A percentile compares a stretch with the other conserved stretches of the same genome.
Evolutionary conservation across 1,284 basidiomycete species (phyloP).

Genomic region (Thelephora terrestris): DNA sequence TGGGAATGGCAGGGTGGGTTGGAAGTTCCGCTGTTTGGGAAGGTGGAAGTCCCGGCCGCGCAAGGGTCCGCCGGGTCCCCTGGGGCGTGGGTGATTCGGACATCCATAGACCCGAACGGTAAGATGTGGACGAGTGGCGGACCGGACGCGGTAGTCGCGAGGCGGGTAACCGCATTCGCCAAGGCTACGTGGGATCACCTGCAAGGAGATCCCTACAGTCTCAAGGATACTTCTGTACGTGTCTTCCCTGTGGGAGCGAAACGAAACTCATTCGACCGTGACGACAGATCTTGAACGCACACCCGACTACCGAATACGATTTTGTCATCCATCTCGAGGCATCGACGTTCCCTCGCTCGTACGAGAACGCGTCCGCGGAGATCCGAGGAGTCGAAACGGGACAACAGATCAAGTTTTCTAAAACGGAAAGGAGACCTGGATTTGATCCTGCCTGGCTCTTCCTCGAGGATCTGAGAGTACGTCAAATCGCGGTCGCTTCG

Average conservation of each 20-base stretch:
- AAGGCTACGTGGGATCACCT: constrained; percentile 53
- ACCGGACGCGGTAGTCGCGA: constrained; percentile 61
- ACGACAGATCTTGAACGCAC: constrained; percentile 67
- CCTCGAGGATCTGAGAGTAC: constrained; percentile 62
- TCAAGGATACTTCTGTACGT: constrained; percentile 42
- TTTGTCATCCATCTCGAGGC: constrained; percentile 73
- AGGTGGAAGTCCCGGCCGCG: constrained; percentile 24
- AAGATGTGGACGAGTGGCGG: constrained; percentile 63
- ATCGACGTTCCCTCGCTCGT: constrained; percentile 59
- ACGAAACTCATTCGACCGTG: neutral
- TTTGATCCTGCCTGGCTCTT: constrained; percentile 77
- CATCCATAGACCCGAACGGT: constrained; percentile 72
- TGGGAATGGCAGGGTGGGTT: constrained; percentile 79
- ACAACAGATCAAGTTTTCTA: neutral
- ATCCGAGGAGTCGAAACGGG: neutral
- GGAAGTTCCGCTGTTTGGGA: constrained; percentile 49
- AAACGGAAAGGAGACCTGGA: constrained; percentile 35
- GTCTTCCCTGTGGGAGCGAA: neutral
- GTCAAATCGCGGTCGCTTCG: neutral
- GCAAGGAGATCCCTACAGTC: constrained; percentile 32
- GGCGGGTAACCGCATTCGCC: constrained; percentile 61
- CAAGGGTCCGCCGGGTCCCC: constrained; percentile 14
- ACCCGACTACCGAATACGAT: constrained; percentile 81
- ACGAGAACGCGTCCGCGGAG: constrained; percentile 41
- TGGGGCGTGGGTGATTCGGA: constrained; percentile 75